phyloP scores from a whole-genome alignment of 2,329 filamentous ascomycete species.

The Botrytis tulipae region DNA sequence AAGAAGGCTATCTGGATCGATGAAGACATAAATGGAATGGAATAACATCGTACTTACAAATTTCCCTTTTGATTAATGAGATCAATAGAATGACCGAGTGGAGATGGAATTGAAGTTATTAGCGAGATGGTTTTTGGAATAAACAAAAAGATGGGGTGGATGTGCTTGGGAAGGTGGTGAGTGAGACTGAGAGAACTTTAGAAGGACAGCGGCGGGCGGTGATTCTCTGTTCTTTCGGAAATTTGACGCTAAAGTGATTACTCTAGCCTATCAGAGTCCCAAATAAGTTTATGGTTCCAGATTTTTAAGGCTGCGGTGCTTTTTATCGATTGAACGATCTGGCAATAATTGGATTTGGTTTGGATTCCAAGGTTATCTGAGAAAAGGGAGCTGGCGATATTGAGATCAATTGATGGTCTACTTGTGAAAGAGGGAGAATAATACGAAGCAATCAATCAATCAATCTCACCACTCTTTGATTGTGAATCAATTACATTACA shows the following conservation, averaged over 20 bases:
- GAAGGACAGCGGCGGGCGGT: conserved; percentile 30
- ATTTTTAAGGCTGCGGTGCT: conserved; percentile 8
- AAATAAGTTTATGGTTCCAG: conserved; percentile 18
- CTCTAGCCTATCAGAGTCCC: conserved; percentile 16
- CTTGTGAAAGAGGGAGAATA: not conserved
- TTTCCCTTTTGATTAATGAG: conserved; percentile 23
- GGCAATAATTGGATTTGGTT: conserved; percentile 3
- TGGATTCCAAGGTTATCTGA: not conserved
- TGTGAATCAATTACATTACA: not conserved
- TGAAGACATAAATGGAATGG: conserved; percentile 8
- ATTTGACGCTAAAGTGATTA: conserved; percentile 20
- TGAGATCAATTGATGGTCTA: not conserved
- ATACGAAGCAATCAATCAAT: not conserved
- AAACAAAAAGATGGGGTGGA: conserved; percentile 17
- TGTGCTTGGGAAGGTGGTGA: conserved; percentile 20
- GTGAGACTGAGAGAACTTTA: conserved; percentile 17
- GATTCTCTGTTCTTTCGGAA: conserved; percentile 22
- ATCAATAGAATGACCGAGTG: conserved; percentile 34
- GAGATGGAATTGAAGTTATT: conserved; percentile 31
- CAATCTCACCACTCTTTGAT: not conserved
- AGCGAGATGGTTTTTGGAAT: conserved; percentile 21
- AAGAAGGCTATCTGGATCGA: conserved; percentile 3
- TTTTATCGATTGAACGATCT: conserved; percentile 2
- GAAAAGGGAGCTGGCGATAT: not conserved
- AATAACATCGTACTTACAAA: conserved; percentile 31